Base-by-base conservation (phyloP, 2,329 filamentous ascomycete genomes). In the Aurifilum marmelostoma region DNA sequence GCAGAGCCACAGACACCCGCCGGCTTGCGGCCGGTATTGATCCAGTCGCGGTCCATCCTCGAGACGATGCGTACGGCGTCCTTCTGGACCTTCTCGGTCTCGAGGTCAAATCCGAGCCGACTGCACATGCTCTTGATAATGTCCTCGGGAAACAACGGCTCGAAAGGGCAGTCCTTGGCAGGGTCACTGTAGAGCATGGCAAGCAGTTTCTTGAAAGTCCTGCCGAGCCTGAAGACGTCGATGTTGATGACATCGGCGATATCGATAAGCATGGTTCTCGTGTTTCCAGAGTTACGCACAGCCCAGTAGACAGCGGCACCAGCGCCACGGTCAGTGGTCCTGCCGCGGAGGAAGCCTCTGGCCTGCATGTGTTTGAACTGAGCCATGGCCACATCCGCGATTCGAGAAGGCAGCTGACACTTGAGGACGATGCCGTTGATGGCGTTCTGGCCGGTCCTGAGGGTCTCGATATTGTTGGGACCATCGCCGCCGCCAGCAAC, bases 21-120 rank as follows among this genome's bases (percentile, higher is more conserved):
- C 21, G 96, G 96, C 54, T 96, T 91, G 75, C 96, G 92, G 74
- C 96, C 96, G 77, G 94, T 93, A 61, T 94, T 91, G 88, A 99
- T 98, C 94, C 96, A 98, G 80, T 99, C 96, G 66, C 93, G 87
- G 73, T 93, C 94, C 96, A 99, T 98, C 71, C 96, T 91, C 78
- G 92, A 90, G 67, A 97, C 90, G 65, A 99, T 91, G 67, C 92
- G 89, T 67, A 94, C 90, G 8, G 96, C 96, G 75, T 97, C 94
- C 73, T 92, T 89, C 56, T 94, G 94, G 18, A 99, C 94, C 73
- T 92, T 91, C 77, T 92, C 90, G 21, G 92, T 94, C 72, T 91
- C 87, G 50, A 90, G 85, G 66, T 91, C 92, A 75, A 99, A 99
- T 77, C 99, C 95, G 65, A 99, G 90, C 77, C 95, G 94, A 70